Evolutionary conservation across 345 rosid genomes (phyloP), one percentile per base, ranked within the genome.

Genomic region (Ceriops decandra): DNA sequence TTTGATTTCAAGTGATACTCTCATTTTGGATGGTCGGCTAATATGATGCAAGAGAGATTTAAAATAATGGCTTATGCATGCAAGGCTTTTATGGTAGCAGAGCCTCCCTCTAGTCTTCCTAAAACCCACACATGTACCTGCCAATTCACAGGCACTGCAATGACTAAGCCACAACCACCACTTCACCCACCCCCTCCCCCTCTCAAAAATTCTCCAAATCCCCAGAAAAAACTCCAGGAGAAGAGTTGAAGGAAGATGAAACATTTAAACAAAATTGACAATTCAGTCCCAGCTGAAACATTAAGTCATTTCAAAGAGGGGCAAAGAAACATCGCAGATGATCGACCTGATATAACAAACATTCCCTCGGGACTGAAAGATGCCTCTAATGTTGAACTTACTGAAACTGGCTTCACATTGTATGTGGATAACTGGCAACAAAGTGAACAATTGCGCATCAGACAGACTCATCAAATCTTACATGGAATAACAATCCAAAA

Each of bases 361-460:
- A 81, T 87, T 73, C 97, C 99, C 62, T 95, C 96, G 4, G 99
- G 99, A 76, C 96, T 91, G 79, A 95, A 95, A 69, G 97, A 85
- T 72, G 99, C 97, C 76, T 95, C 97, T 78, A 95, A 73, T 26
- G 99, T 95, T 61, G 86, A 85, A 81, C 87, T 84, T 76, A 76
- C 82, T 62, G 86, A 84, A 72, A 88, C 90, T 71, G 98, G 93
- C 82, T 88, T 86, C 74, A 95, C 96, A 76, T 80, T 91, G 77
- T 71, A 95, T 22, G 96, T 88, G 38, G 87, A 87, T 72, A 95
- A 76, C 99, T 91, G 74, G 65, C 54, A 79, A 66, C 21, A 68
- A 46, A 19, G 33, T 68, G 47, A 67, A 70, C 19, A 49, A 31
- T 73, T 58, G 33, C 32, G 66, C 31, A 36, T 68, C 56, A 69